Evolutionary conservation across 345 rosid genomes (phyloP).

Genomic region (Pistacia atlantica): DNA sequence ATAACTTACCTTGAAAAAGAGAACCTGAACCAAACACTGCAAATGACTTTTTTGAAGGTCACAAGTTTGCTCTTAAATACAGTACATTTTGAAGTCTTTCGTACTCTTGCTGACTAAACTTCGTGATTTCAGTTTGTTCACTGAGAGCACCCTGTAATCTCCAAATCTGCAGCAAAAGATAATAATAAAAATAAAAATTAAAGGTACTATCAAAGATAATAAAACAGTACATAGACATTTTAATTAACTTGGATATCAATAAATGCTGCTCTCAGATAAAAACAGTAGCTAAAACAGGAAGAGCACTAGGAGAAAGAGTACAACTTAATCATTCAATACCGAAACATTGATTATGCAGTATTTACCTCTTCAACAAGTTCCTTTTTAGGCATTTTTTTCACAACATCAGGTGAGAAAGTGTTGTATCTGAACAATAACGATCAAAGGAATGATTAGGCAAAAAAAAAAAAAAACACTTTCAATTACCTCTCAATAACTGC

Average conservation of each 20-base stretch:
- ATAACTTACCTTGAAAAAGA: background rate
- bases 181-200: background rate
- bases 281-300: constrained; percentile 7
- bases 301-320: constrained; percentile 3
- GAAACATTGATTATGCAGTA: background rate
- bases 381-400: constrained; percentile 79
- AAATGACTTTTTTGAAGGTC: background rate
- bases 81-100: constrained; percentile 82
- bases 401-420: constrained; percentile 79
- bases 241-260: background rate
- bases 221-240: background rate
- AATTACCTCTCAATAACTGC: background rate
- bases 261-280: background rate
- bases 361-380: constrained; percentile 85
- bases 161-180: constrained; percentile 52
- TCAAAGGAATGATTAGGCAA: constrained; percentile 17
- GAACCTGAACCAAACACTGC: background rate
- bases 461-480: background rate
- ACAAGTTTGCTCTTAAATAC: constrained; percentile 2
- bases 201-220: background rate
- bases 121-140: constrained; percentile 78
- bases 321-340: background rate
- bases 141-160: constrained; percentile 68
- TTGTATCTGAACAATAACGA: constrained; percentile 58
- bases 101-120: constrained; percentile 73